Conservation (phyloP, 1,284 basidiomycete species). For the Pterula multifida region DNA sequence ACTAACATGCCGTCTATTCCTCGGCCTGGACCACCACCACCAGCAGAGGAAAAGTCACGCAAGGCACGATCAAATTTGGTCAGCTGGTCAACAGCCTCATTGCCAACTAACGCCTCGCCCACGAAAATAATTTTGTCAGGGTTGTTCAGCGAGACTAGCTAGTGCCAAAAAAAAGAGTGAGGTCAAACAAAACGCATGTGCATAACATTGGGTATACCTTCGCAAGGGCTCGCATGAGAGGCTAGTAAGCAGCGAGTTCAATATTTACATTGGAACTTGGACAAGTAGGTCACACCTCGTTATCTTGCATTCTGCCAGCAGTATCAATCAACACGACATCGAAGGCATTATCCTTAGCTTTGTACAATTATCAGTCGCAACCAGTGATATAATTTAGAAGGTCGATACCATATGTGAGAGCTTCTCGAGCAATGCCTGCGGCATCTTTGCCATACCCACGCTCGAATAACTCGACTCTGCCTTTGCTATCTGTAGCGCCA, state of each 20-base stretch:
- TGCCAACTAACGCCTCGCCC: slow-evolving; percentile 91
- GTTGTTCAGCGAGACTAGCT: slow-evolving; percentile 84
- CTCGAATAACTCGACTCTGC: slow-evolving; percentile 87
- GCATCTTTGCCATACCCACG: slow-evolving; percentile 98
- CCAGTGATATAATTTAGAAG: slow-evolving; percentile 8
- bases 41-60: slow-evolving; percentile 74
- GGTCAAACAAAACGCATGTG: neutral
- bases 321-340: slow-evolving; percentile 96
- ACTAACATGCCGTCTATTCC: slow-evolving; percentile 95
- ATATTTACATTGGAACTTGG: slow-evolving; percentile 3
- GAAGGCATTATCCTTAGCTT: slow-evolving; percentile 78
- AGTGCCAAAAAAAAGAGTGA: slow-evolving; percentile 8
- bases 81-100: slow-evolving; percentile 93
- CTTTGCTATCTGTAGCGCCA: slow-evolving; percentile 54
- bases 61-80: slow-evolving; percentile 89
- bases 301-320: slow-evolving; percentile 98
- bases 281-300: slow-evolving; percentile 54
- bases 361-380: slow-evolving; percentile 22
- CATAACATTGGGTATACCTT: slow-evolving; percentile 41
- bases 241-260: slow-evolving; percentile 28
- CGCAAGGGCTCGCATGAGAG: slow-evolving; percentile 94
- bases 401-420: slow-evolving; percentile 79
- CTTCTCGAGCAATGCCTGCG: slow-evolving; percentile 93
- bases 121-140: slow-evolving; percentile 97
- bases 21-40: slow-evolving; percentile 57